phyloP scores from a whole-genome alignment of 768 basidiomycete genomes.

The Kondoa subrosea region DNA sequence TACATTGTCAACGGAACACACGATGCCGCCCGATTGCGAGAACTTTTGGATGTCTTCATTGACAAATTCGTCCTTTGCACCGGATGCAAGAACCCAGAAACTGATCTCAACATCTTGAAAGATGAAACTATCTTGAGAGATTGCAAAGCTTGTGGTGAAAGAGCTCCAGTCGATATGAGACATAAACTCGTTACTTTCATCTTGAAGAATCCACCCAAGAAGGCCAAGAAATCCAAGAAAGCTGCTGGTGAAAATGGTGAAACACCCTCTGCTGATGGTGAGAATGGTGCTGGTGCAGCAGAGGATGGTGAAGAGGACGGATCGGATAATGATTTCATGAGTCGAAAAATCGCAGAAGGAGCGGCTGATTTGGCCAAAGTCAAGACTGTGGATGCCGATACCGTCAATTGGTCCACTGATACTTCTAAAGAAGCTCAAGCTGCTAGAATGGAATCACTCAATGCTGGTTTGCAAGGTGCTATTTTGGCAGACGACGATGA shows the following conservation, averaged over 20 bases:
- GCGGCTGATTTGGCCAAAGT: constrained; percentile 58
- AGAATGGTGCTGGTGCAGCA: constrained; percentile 39
- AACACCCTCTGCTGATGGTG: constrained; percentile 38
- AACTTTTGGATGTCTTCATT: constrained; percentile 91
- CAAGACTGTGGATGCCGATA: constrained; percentile 31
- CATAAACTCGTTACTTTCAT: constrained; percentile 95
- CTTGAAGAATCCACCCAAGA: constrained; percentile 89
- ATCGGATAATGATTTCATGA: constrained; percentile 56
- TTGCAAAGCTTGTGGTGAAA: constrained; percentile 95
- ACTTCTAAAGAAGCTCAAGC: constrained; percentile 77
- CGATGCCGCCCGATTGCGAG: constrained; percentile 72
- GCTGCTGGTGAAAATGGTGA: constrained; percentile 36
- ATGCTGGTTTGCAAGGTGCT: constrained; percentile 41
- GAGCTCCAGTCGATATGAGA: constrained; percentile 81
- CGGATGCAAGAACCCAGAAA: constrained; percentile 98
- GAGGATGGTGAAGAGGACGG: constrained; percentile 38
- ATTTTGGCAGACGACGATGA: constrained; percentile 50
- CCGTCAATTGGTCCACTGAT: constrained; percentile 61
- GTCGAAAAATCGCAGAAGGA: constrained; percentile 78
- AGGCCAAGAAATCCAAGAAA: constrained; percentile 45
- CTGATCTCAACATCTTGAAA: constrained; percentile 80
- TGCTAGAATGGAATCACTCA: constrained; percentile 57
- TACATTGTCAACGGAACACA: constrained; percentile 99
- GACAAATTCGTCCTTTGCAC: constrained; percentile 96
- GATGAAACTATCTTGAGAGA: constrained; percentile 78